Base-by-base conservation (phyloP, 257 asterid genomes). In the Solanum pinnatisectum region DNA sequence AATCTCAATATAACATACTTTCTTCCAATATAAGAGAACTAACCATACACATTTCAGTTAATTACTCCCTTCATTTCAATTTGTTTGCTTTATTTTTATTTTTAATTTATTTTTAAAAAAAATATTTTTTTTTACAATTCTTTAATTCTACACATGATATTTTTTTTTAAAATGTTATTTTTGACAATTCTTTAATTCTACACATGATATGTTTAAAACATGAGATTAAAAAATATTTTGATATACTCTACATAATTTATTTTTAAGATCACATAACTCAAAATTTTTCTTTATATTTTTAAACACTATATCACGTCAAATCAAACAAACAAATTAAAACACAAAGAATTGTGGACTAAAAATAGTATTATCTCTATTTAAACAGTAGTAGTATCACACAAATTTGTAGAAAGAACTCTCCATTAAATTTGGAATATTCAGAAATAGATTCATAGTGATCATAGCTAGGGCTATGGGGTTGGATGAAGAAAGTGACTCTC, bases 121-220 rank as follows among this genome's bases (percentile, higher is more conserved):
- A 14, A 49, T 8, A 8, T 39, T 32, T 30, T 30, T 30, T 30
- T 30, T 30, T 2, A 30, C 2, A 32, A 32, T 32, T 32, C 3
- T 44, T 44, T 60, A 60, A 60, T 3, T 60, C 12, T 22, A 22
- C 2, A 22, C 0, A 1, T 60, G 13, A 60, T 60, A 59, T 22
- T 56, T 56, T 3, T 1, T 59, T 30, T 30, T 30, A 1, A 30
- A 30, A 30, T 30, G 30, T 30, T 30, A 30, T 56, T 56, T 3
- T 1, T 59, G 9, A 20, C 8, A 59, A 59, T 20, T 59, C 12
- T 4, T 22, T 60, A 59, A 60, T 3, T 60, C 12, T 22, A 22
- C 2, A 8, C 0, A 1, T 60, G 13, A 60, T 60, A 59, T 22
- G 2, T 56, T 18, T 56, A 2, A 2, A 1, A 2, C 1, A 20